Evolutionary conservation across 129 eudicot genomes (phyloP).

Genomic region (carrot (Daucus carota)): DH1_v3.0 NC_030389.2:28001501-28002000

Average conservation of each 20-base stretch:
- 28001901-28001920: background rate
- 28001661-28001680: slow-evolving; percentile 78
- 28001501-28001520: slow-evolving; percentile 51
- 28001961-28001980: slow-evolving; percentile 74
- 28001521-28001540: background rate
- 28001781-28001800: background rate
- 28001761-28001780: background rate
- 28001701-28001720: slow-evolving; percentile 96
- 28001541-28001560: background rate
- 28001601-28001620: slow-evolving; percentile 32
- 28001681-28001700: slow-evolving; percentile 85
- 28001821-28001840: background rate
- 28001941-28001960: background rate
- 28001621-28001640: slow-evolving; percentile 51
- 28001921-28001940: background rate
- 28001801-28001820: background rate
- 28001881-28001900: background rate
- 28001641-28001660: slow-evolving; percentile 58
- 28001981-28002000: slow-evolving; percentile 86
- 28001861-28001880: background rate
- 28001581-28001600: background rate
- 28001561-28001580: background rate
- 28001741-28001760: slow-evolving; percentile 56
- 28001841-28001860: background rate
- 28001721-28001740: slow-evolving; percentile 84